A percentile compares a stretch with the other conserved stretches of the same genome.
Evolutionary conservation across 805 yeast genomes (phyloP).

Genomic region (Sugiyamaella americana): DNA sequence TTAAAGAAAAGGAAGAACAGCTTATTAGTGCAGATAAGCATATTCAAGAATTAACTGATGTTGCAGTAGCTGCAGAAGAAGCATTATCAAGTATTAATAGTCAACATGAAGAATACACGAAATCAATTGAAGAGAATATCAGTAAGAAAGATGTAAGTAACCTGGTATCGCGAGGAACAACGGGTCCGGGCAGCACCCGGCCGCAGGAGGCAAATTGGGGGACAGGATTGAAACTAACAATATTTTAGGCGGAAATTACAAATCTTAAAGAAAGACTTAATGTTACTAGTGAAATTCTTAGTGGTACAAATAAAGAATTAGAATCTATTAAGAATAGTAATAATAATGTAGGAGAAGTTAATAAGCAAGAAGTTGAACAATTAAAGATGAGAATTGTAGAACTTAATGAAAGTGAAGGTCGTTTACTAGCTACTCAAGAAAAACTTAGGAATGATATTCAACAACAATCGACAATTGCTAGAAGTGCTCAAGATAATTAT

Average conservation of each 20-base stretch:
- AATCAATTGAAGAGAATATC: constrained; percentile 18
- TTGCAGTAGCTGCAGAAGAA: constrained; percentile 62
- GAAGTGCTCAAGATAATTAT: constrained; percentile 48
- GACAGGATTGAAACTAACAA: too few relatives aligned
- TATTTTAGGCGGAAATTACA: constrained; percentile 19
- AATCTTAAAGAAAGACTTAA: constrained; percentile 19
- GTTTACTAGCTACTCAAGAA: constrained; percentile 30
- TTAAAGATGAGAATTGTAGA: constrained; percentile 17
- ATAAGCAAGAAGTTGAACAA: constrained; percentile 21
- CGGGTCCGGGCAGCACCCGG: too few relatives aligned
- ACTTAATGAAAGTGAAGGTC: constrained; percentile 26
- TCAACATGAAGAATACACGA: constrained; percentile 45
- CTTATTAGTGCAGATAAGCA: constrained; percentile 52
- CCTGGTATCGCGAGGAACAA: too few relatives aligned
- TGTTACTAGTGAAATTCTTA: constrained; percentile 17
- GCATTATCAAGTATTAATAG: constrained; percentile 50
- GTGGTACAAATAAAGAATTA: constrained; percentile 20
- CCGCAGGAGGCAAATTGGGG: background rate
- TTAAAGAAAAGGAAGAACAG: constrained; percentile 35
- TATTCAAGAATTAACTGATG: constrained; percentile 53
- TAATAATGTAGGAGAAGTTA: constrained; percentile 22
- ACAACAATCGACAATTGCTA: constrained; percentile 42
- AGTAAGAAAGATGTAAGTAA: constrained; percentile 14
- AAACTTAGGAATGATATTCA: constrained; percentile 33
- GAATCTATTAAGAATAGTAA: constrained; percentile 7